These are phyloP conservation scores for Euphrasia confusa DNA, from an alignment of 257 asterid genomes.

Conservation along the genomic window DNA sequence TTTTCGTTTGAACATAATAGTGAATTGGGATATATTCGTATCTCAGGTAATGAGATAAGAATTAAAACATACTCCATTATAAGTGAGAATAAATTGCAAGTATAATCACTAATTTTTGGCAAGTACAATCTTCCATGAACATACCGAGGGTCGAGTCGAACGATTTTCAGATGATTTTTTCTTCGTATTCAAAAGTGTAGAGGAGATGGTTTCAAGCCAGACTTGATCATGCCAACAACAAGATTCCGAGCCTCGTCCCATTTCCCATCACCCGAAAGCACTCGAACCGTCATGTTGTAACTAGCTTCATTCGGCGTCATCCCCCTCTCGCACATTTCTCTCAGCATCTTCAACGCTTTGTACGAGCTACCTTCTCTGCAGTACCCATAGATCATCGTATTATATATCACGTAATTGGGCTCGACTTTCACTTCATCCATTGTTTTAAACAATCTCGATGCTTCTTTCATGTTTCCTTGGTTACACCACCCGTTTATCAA, in stretches of 20 bases:
- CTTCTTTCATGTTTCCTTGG: slow-evolving; percentile 73
- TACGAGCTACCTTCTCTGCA: slow-evolving; percentile 65
- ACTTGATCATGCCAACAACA: slow-evolving; percentile 46
- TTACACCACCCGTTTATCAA: slow-evolving; percentile 67
- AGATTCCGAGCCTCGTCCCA: slow-evolving; percentile 45
- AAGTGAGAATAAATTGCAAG: too few species aligned
- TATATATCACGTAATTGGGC: slow-evolving; percentile 60
- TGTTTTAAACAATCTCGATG: slow-evolving; percentile 52
- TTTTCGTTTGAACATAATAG: slow-evolving; percentile 11
- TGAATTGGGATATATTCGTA: background rate
- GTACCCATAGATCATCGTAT: slow-evolving; percentile 65
- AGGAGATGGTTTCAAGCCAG: slow-evolving; percentile 41
- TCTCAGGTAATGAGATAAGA: background rate
- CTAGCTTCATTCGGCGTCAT: slow-evolving; percentile 66
- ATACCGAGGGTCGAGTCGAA: too few species aligned
- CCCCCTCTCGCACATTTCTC: slow-evolving; percentile 53
- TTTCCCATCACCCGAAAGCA: slow-evolving; percentile 51
- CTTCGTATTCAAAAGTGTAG: slow-evolving; percentile 26
- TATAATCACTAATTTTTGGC: too few species aligned
- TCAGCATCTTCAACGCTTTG: slow-evolving; percentile 49
- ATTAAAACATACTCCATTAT: too few species aligned
- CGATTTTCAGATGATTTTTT: too few species aligned
- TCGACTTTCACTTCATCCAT: slow-evolving; percentile 41
- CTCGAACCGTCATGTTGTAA: slow-evolving; percentile 52
- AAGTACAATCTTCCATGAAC: too few species aligned